Base-by-base conservation (phyloP, 129 eudicot species). In the Rutidosis leptorrhynchoides region DNA sequence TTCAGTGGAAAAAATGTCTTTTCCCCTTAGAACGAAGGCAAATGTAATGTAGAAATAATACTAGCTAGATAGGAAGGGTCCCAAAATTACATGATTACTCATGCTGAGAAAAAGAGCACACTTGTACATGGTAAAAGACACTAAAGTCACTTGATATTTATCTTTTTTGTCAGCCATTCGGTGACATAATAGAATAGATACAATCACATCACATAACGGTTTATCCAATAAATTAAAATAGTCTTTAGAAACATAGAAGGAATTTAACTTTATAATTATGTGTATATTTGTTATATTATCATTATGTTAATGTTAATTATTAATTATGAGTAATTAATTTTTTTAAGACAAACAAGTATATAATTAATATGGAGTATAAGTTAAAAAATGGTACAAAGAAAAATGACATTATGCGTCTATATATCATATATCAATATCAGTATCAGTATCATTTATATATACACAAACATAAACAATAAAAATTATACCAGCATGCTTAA, bases 401-500 rank as follows among this genome's bases (percentile, higher is more conserved):
- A n/a, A n/a, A n/a, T n/a, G n/a, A n/a, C n/a, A n/a, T n/a, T n/a
- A n/a, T n/a, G n/a, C n/a, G n/a, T n/a, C n/a, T n/a, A n/a, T n/a
- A n/a, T n/a, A n/a, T n/a, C n/a, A n/a, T n/a, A n/a, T n/a, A n/a
- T n/a, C n/a, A n/a, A n/a, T n/a, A n/a, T n/a, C n/a, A n/a, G n/a
- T n/a, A n/a, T n/a, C n/a, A n/a, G n/a, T n/a, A n/a, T n/a, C n/a
- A n/a, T n/a, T n/a, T n/a, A n/a, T n/a, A n/a, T n/a, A n/a, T n/a
- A n/a, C n/a, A n/a, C n/a, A n/a, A n/a, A n/a, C n/a, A n/a, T 25
- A n/a, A 12, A 21, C 20, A 53, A 11, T 28, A 16, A 33, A 69
- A 64, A 58, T 2, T 19, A 15, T 7, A 92, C 98, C 98, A 30
- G 98, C 98, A 69, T 92, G 98, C 66, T 75, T 75, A 60, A 88